Evolutionary conservation across 495 filamentous ascomycete species (phyloP), one percentile per base, ranked within the genome.

Genomic region (Trichoderma orchidacearum): DNA sequence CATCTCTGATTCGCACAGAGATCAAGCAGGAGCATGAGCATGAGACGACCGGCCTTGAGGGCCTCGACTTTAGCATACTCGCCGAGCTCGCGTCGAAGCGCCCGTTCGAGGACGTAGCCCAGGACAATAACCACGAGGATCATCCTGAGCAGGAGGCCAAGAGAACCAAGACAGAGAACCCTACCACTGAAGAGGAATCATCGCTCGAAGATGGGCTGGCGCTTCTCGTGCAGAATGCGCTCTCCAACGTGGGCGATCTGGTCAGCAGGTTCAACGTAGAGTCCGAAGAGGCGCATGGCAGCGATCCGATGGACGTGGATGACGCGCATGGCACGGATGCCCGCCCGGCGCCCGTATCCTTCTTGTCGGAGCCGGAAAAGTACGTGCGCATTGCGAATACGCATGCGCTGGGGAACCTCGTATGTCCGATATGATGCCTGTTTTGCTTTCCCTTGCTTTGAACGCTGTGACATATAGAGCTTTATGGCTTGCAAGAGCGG

Each of bases 191-290:
- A 12, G 41, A 48, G n/a, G 51, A 53, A n/a, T 17, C 51, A 4
- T 30, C 51, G 3, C 28, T 30, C 4, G 51, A 53, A 17, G 51
- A 53, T 30, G 51, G 28, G n/a, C 27, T 53, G 51, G 27, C 51
- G 51, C 28, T 53, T 15, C 27, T 53, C 17, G 51, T 53, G 30
- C 51, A 53, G 51, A 53, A 53, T 53, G 51, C 51, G 51, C 51
- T 53, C 4, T 30, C 51, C 28, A 32, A 53, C n/a, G 30, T 53
- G 4, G 30, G 30, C 51, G 30, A 53, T 23, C 27, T 53, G 28
- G 30, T 53, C 13, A 17, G 28, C 27, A 31, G 27, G 5, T 53
- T 53, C 51, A 32, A 21, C 27, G 27, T 30, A 6, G 51, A 53
- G 27, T 3, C 51, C 17, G 51, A 25, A n/a, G 51, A 32, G 12